Percentiles rank a stretch among this genome's conserved stretches.
Conservation (phyloP, 768 basidiomycete genomes). For the Mrakia gelida region DNA sequence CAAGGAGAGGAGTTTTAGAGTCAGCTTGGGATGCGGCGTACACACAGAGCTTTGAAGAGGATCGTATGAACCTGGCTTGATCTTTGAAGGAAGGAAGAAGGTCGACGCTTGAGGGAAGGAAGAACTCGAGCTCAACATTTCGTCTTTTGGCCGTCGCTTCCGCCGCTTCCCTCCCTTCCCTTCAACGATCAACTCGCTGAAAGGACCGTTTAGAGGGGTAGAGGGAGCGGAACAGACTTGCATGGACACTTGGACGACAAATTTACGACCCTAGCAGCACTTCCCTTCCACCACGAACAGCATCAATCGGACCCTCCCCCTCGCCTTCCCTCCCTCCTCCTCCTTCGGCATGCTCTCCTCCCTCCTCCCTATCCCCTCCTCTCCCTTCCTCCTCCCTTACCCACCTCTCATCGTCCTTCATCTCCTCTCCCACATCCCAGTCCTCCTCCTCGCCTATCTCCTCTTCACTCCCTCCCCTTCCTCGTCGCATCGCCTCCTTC, state of each 20-base stretch:
- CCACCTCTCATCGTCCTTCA: not conserved
- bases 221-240: not conserved
- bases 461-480: constrained; percentile 1
- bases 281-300: not conserved
- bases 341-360: not conserved
- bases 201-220: not conserved
- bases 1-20: too few species aligned
- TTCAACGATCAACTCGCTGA: not conserved
- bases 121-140: not conserved
- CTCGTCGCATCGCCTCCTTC: constrained; percentile 3
- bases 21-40: too few species aligned
- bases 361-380: not conserved
- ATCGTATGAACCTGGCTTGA: not conserved
- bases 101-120: not conserved
- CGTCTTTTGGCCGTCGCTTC: not conserved
- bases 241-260: too few species aligned
- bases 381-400: not conserved
- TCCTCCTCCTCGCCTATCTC: constrained; percentile 6
- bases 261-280: not conserved
- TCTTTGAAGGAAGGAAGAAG: not conserved
- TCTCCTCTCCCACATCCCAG: constrained; percentile 4
- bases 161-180: not conserved
- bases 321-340: not conserved
- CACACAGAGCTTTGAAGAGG: not conserved
- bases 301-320: not conserved